These are phyloP conservation scores for Cordyceps tenuipes DNA, from an alignment of 2,329 filamentous ascomycete genomes.

Conservation along the genomic window DNA sequence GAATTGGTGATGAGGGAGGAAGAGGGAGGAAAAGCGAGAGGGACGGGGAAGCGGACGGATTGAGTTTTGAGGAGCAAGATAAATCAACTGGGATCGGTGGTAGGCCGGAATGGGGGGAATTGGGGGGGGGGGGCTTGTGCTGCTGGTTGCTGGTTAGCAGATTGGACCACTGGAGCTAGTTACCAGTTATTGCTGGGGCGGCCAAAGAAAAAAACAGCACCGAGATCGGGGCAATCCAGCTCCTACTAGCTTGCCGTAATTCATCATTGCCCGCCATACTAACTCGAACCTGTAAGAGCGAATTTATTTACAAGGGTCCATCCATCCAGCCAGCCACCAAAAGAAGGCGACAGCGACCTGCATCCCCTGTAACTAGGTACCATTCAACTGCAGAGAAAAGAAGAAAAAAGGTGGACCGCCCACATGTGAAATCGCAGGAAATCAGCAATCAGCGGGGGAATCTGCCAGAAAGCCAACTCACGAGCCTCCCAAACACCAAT, in stretches of 20 bases:
- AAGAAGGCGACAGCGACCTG: background rate
- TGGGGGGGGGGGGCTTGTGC: background rate
- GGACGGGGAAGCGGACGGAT: background rate
- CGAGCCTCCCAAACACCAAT: background rate
- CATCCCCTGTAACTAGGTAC: background rate
- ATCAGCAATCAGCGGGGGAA: constrained; percentile 4
- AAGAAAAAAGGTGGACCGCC: background rate
- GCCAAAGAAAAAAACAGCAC: background rate
- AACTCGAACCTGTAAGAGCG: background rate
- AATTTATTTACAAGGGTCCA: background rate
- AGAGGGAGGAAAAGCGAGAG: constrained; percentile 8
- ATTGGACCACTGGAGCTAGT: background rate
- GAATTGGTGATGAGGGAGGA: constrained; percentile 7
- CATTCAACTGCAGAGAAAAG: background rate
- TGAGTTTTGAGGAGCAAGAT: constrained; percentile 8
- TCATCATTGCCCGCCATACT: too few species aligned
- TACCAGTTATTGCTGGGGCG: constrained; percentile 8
- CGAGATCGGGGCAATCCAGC: constrained; percentile 6
- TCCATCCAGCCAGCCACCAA: too few species aligned
- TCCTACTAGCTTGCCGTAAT: too few species aligned
- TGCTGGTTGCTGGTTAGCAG: background rate
- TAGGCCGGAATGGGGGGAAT: background rate
- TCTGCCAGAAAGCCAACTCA: background rate
- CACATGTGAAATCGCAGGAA: constrained; percentile 2
- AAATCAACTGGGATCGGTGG: constrained; percentile 9